phyloP scores from a whole-genome alignment of 2,329 filamentous ascomycete species.

The Helminthosporium solani region DNA sequence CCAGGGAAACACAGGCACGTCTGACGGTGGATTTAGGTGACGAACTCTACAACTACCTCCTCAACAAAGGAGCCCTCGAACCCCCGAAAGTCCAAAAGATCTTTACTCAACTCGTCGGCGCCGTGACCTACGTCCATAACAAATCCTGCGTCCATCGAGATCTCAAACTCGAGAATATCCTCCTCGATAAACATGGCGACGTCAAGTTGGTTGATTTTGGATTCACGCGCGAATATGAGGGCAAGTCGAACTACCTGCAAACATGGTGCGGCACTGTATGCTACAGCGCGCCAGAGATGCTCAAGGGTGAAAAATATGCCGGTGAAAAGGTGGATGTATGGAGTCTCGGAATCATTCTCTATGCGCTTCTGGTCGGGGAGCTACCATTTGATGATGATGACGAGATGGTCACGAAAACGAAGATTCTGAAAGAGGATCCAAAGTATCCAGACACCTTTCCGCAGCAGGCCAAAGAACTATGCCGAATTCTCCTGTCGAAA shows the following conservation, averaged over 20 bases:
- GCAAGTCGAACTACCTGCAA: slow-evolving; percentile 88
- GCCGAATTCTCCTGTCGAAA: slow-evolving; percentile 84
- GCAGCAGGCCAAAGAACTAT: slow-evolving; percentile 71
- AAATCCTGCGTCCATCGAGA: slow-evolving; percentile 96
- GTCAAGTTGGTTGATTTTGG: slow-evolving; percentile 98
- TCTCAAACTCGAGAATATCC: slow-evolving; percentile 92
- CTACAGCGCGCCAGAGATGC: slow-evolving; percentile 97
- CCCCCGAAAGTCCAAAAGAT: slow-evolving; percentile 89
- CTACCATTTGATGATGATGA: slow-evolving; percentile 96
- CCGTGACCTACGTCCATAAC: slow-evolving; percentile 91
- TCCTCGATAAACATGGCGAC: slow-evolving; percentile 94
- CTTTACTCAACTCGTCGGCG: slow-evolving; percentile 92
- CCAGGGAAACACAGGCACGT: neutral
- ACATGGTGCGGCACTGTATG: slow-evolving; percentile 98
- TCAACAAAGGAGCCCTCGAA: slow-evolving; percentile 80
- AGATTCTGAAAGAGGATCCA: slow-evolving; percentile 83
- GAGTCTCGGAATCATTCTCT: slow-evolving; percentile 83
- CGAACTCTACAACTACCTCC: slow-evolving; percentile 94
- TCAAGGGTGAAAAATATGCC: slow-evolving; percentile 96
- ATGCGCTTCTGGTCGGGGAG: slow-evolving; percentile 78
- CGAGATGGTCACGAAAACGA: slow-evolving; percentile 79
- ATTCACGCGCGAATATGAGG: slow-evolving; percentile 96
- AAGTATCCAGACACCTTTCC: slow-evolving; percentile 80
- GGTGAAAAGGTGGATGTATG: slow-evolving; percentile 98
- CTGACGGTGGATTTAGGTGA: slow-evolving; percentile 62